Evolutionary conservation across 2,329 filamentous ascomycete genomes (phyloP), one percentile per base, ranked within the genome.

Genomic region (Monilinia vaccinii-corymbosi): DNA sequence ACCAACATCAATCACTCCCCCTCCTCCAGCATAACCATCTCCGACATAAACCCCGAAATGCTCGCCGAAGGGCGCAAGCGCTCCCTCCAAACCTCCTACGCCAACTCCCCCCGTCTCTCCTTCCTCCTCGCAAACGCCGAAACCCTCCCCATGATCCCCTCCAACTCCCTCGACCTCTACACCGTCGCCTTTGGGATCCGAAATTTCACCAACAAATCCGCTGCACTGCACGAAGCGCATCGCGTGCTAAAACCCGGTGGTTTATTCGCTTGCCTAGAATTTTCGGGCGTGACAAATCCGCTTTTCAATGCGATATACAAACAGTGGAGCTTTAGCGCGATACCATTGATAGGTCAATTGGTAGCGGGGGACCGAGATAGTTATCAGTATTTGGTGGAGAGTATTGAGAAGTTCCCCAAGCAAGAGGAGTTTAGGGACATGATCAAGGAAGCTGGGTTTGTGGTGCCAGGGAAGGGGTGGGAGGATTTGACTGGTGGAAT

Each of bases 321-420:
- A 80, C 82, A 88, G 61, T 99, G 95, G 92, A 96, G 90, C 63
- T 99, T 99, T 73, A 82, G 85, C 62, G 91, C 91, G 14, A 99
- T 99, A 65, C 94, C 94, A 0, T 74, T 99, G 67, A 97, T 99
- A 70, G 95, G 94, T 3, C 93, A 99, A 76, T 72, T 99, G 62
- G 92, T 99, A 18, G 93, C 94, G 1, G 91, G 90, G 8, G 95
- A 99, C 73, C 81, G 93, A 60, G 93, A 95, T 71, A 96, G 91
- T 73, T 99, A 99, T 75, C 94, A 99, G 79, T 99, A 99, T 75
- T 80, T 99, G 11, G 94, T 99, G 11, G 94, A 99, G 80, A 97
- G 92, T 74, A 99, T 99, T 73, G 92, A 97, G 75, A 79, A 83
- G 51, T 97, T 97, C 72, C 95, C 94, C 0, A 87, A 79, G 66